Percentiles rank a stretch among this genome's conserved stretches.
Evolutionary conservation across 805 yeast species (phyloP).

Genomic region (Myxozyma vanderwaltii): DNA sequence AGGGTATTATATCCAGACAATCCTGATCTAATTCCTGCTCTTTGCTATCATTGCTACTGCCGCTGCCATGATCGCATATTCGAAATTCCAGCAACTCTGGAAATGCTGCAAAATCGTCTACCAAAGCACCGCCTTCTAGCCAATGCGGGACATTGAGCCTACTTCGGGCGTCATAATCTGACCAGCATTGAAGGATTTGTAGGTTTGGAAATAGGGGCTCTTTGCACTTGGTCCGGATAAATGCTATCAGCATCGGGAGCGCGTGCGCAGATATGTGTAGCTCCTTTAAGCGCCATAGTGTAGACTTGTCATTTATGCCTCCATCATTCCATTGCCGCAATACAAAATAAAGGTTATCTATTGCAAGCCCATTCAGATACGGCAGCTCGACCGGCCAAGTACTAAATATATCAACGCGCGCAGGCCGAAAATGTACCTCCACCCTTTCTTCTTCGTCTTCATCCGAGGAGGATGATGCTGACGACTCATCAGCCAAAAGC

Average conservation of each 20-base stretch:
- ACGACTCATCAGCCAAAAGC: not conserved
- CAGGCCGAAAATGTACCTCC: not conserved
- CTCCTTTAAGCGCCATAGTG: constrained; percentile 16
- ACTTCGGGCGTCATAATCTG: constrained; percentile 25
- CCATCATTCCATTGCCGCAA: constrained; percentile 23
- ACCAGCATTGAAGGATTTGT: constrained; percentile 13
- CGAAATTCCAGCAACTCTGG: constrained; percentile 22
- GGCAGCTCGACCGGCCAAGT: not conserved
- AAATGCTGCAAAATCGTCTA: constrained; percentile 16
- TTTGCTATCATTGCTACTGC: not conserved
- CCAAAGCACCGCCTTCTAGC: constrained; percentile 16
- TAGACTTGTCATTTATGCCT: constrained; percentile 10
- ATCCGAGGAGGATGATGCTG: not conserved
- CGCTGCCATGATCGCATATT: constrained; percentile 7
- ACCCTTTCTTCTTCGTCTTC: not conserved
- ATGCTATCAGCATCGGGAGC: constrained; percentile 23
- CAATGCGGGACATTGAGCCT: constrained; percentile 26
- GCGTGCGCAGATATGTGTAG: constrained; percentile 26
- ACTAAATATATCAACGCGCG: not conserved
- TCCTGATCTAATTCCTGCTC: constrained; percentile 29
- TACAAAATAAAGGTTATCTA: constrained; percentile 22
- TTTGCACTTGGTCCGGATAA: constrained; percentile 16
- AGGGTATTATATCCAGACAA: constrained; percentile 19
- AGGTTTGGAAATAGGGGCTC: constrained; percentile 19
- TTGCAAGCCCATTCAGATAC: constrained; percentile 17